Base-by-base conservation (phyloP, 306 rosid genomes). In the Abrus pulchellus region DNA sequence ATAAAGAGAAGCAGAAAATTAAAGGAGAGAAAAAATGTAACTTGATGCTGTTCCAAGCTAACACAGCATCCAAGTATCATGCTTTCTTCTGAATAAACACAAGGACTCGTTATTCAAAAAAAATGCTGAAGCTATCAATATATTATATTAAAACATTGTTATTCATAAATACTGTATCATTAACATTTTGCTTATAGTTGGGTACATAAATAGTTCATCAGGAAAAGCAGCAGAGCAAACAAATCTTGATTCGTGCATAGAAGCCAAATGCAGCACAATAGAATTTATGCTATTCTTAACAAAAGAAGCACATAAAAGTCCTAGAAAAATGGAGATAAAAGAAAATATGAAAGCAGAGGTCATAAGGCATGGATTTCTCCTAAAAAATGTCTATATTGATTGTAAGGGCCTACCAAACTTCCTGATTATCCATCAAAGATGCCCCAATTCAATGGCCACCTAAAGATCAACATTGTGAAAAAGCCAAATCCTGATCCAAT, bases 31-130 rank as follows among this genome's bases (percentile, higher is more conserved):
- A 65, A 14, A 49, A 71, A 54, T 64, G 54, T 64, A 64, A 83
- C 29, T 77, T 36, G 68, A 77, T 50, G 50, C 48, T 75, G 1
- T 47, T 50, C 71, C 57, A 49, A 82, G 11, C 67, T 82, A 67
- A 52, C 34, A 45, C 14, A 66, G 32, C 44, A 54, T 11, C 30
- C 10, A 66, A 43, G 20, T 65, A 56, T 66, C 80, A 27, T 27
- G 20, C 36, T 66, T 81, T 48, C 80, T 45, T 74, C 36, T 30
- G 34, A 40, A 66, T 55, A 65, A 68, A 73, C 52, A 44, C 11
- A 63, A 27, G 47, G 14, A 66, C 67, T 32, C 34, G n/a, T 57
- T 44, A 47, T 27, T 9, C 69, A n/a, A 14, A 38, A 28, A 6
- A 50, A 56, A 56, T 5, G 38, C 49, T 9, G 57, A 6, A 32